Conservation (phyloP, 768 basidiomycete species). For the Tylopilus vinaceipallidus region DNA sequence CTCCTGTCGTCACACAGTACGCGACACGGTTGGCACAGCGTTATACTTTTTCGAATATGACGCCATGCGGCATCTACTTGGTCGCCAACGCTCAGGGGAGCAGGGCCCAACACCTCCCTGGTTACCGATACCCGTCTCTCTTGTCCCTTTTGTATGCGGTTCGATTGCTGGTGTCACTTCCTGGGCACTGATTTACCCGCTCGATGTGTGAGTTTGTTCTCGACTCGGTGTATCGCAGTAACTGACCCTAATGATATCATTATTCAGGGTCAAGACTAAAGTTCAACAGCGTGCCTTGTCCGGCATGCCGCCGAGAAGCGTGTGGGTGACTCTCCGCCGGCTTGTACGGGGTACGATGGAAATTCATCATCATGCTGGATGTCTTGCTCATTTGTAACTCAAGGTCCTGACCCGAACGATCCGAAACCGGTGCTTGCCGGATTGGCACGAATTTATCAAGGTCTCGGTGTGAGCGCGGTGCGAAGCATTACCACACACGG, state of each 20-base stretch:
- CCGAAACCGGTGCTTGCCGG: slow-evolving; percentile 79
- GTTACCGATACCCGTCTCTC: slow-evolving; percentile 75
- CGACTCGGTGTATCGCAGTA: background rate
- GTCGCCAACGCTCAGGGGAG: slow-evolving; percentile 72
- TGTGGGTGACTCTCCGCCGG: slow-evolving; percentile 70
- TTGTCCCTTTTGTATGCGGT: slow-evolving; percentile 90
- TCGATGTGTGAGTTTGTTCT: slow-evolving; percentile 73
- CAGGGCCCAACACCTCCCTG: slow-evolving; percentile 82
- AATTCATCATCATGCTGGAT: background rate
- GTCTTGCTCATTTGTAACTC: slow-evolving; percentile 1
- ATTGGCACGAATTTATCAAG: slow-evolving; percentile 83
- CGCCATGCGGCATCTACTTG: slow-evolving; percentile 82
- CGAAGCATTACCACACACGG: slow-evolving; percentile 94
- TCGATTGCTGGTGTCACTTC: slow-evolving; percentile 87
- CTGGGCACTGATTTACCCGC: slow-evolving; percentile 90
- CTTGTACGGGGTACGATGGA: slow-evolving; percentile 70
- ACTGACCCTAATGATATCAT: slow-evolving; percentile 2
- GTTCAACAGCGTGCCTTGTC: slow-evolving; percentile 91
- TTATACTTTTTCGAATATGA: slow-evolving; percentile 96
- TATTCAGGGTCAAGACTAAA: slow-evolving; percentile 82
- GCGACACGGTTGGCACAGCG: slow-evolving; percentile 87
- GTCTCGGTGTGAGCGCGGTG: slow-evolving; percentile 89
- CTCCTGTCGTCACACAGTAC: slow-evolving; percentile 46
- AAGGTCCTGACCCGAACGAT: slow-evolving; percentile 75
- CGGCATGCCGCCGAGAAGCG: slow-evolving; percentile 68